These are phyloP conservation scores for Candida sonorensis DNA, from an alignment of 805 yeast species.

Conservation along the genomic window DNA sequence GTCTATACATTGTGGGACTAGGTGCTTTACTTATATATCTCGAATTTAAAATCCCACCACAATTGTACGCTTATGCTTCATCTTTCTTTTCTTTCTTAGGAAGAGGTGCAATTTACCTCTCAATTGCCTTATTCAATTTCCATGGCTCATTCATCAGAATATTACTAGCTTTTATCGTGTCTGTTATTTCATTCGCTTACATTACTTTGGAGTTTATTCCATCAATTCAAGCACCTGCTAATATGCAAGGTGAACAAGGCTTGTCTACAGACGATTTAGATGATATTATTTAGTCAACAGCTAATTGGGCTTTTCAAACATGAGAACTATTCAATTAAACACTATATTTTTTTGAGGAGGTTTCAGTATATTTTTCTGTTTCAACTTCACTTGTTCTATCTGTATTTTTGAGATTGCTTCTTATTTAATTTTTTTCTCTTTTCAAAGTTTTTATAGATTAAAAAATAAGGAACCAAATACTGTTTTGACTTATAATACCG, in stretches of 20 bases:
- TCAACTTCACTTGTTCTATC: too few species aligned
- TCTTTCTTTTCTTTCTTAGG: slow-evolving; percentile 69
- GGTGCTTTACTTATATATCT: slow-evolving; percentile 48
- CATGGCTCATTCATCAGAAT: slow-evolving; percentile 48
- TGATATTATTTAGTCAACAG: slow-evolving; percentile 25
- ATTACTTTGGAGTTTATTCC: slow-evolving; percentile 64
- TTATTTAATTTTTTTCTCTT: too few species aligned
- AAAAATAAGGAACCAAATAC: too few species aligned
- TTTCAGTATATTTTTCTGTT: too few species aligned
- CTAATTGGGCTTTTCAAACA: too few species aligned
- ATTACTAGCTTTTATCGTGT: slow-evolving; percentile 52
- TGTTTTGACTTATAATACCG: too few species aligned
- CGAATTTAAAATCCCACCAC: slow-evolving; percentile 44
- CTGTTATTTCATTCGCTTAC: slow-evolving; percentile 53
- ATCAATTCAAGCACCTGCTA: slow-evolving; percentile 71
- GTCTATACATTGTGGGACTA: slow-evolving; percentile 48
- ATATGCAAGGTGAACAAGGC: slow-evolving; percentile 56
- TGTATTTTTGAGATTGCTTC: too few species aligned
- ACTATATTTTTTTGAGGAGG: too few species aligned
- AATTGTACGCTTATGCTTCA: slow-evolving; percentile 59
- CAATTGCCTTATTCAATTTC: slow-evolving; percentile 42
- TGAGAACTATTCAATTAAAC: too few species aligned
- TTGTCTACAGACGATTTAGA: slow-evolving; percentile 27
- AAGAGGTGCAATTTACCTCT: slow-evolving; percentile 55
- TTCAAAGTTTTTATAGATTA: too few species aligned